Base-by-base conservation (phyloP, 2,329 filamentous ascomycete species). In the Pseudogymnoascus sp. region DNA sequence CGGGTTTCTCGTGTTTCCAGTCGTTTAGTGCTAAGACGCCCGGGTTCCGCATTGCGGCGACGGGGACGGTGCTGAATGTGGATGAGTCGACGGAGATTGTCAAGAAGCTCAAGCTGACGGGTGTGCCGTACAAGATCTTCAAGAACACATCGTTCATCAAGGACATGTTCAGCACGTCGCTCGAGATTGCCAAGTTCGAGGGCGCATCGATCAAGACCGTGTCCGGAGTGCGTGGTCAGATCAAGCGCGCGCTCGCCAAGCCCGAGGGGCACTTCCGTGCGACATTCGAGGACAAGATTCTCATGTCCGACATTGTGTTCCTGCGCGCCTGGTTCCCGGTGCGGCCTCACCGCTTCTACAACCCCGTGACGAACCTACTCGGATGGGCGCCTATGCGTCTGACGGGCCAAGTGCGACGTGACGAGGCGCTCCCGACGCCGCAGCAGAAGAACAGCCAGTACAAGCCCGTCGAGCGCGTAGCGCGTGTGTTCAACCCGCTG, bases 121-220 rank as follows among this genome's bases (percentile, higher is more conserved):
- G 95, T 65, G 83, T 86, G 59, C 93, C 95, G 1, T 96, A 95
- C 83, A 97, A 97, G 79, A 96, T 97, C 76, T 97, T 96, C 85
- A 96, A 96, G 78, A 99, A 99, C 79, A 99, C 95, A 0, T 93
- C 95, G 40, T 99, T 99, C 75, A 92, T 99, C 78, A 96, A 95
- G 76, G 91, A 96, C 78, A 99, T 99, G 95, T 99, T 99, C 82
- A 92, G 86, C 73, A 88, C 89, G 0, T 83, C 91, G 0, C 86
- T 99, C 44, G 95, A 99, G 75, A 95, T 99, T 68, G 93, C 95
- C 71, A 99, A 97, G 74, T 99, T 99, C 72, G 95, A 99, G 78
- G 95, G 95, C 64, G 95, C 95, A 9, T 87, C 90, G 63, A 93
- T 99, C 78, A 91, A 93, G 73, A 99, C 96, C 0, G 96, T 99